A percentile compares a stretch with the other conserved stretches of the same genome.
phyloP scores from a whole-genome alignment of 2,329 filamentous ascomycete genomes.

The Stachybotrys chlorohalonatus region DNA sequence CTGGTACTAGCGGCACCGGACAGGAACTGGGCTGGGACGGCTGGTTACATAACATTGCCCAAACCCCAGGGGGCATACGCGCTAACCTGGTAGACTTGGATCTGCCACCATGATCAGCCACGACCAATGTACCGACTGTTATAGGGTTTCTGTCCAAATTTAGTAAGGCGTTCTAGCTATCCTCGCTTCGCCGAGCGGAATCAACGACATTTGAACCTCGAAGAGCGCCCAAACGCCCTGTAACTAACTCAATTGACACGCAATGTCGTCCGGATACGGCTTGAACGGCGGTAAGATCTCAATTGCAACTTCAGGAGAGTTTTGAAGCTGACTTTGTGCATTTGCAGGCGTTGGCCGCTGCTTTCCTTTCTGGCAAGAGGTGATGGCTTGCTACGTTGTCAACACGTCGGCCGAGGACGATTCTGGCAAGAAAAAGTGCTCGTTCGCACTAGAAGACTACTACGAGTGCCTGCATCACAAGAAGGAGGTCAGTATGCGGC shows the following conservation, averaged over 20 bases:
- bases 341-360: conserved; percentile 60
- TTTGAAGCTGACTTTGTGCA: background rate
- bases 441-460: conserved; percentile 83
- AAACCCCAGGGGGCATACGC: too few species aligned
- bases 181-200: background rate
- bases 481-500: conserved; percentile 66
- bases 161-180: background rate
- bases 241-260: conserved; percentile 17
- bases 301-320: background rate
- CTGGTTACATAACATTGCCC: background rate
- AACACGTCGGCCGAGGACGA: conserved; percentile 75
- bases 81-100: too few species aligned
- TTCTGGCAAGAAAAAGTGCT: conserved; percentile 80
- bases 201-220: background rate
- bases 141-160: background rate
- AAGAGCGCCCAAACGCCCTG: background rate
- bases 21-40: background rate
- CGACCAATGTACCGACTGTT: background rate
- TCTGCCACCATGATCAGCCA: too few species aligned
- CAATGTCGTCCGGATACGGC: conserved; percentile 77
- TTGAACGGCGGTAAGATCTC: conserved; percentile 62
- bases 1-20: background rate
- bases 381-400: conserved; percentile 95
- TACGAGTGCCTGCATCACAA: conserved; percentile 98
- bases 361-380: conserved; percentile 99